Base-by-base conservation (phyloP, 768 basidiomycete genomes). In the Suillus brevipes region DNA sequence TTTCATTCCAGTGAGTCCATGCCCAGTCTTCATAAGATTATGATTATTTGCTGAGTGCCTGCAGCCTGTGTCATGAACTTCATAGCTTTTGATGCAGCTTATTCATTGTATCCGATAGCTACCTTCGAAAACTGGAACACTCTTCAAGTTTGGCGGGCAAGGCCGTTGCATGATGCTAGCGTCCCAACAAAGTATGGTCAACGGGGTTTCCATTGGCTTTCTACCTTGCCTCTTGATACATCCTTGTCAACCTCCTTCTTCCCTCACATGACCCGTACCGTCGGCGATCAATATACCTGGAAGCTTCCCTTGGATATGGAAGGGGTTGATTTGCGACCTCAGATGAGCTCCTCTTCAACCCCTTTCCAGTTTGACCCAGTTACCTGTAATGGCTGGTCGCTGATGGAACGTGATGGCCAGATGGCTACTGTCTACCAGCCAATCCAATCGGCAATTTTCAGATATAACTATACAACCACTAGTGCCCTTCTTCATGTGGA, bases 181-280 rank as follows among this genome's bases (percentile, higher is more conserved):
- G 71, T 69, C 6, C 45, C 75, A 12, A 55, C 62, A 6, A 83
- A 83, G 62, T 83, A 82, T 65, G 34, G 61, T 4, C 16, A 47
- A 2, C 76, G 81, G 0, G 82, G 81, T 0, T 84, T 79, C 78
- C 63, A 62, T 64, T 79, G 23, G 65, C 68, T 47, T 67, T 55
- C 50, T 7, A 37, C 13, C 66, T 65, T 23, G 50, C 64, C 13
- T 58, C 61, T 7, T 6, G 42, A 23, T 62, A 71, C 16, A 8
- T 42, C 0, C 36, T 56, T 6, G 14, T 45, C n/a, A n/a, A n/a
- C n/a, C n/a, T n/a, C n/a, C n/a, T n/a, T n/a, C 49, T 66, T 3
- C 23, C 6, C 23, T n/a, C 60, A 12, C 31, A 42, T 67, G 4
- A 45, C 18, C 6, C 74, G 81, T 20, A 75, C 69, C 70, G 69